These are phyloP conservation scores for Cynanchum wilfordii DNA, from an alignment of 257 asterid species.

Conservation along the genomic window DNA sequence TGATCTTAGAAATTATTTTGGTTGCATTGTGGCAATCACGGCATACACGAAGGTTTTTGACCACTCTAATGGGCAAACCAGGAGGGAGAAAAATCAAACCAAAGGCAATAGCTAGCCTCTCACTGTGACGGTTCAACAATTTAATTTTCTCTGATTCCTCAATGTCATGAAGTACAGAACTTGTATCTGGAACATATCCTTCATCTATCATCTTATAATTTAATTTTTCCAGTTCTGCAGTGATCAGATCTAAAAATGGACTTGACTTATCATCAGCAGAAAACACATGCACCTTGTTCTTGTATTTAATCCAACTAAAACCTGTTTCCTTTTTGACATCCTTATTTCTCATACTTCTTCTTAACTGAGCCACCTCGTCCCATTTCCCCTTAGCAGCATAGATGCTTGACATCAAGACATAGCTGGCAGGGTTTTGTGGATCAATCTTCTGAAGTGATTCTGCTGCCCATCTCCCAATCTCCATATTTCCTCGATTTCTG, in stretches of 20 bases:
- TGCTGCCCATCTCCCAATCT: conserved; percentile 46
- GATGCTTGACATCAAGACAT: conserved; percentile 38
- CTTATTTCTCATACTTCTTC: conserved; percentile 42
- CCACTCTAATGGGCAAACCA: conserved; percentile 34
- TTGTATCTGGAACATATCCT: conserved; percentile 38
- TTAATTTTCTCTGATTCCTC: conserved; percentile 34
- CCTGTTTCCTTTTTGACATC: conserved; percentile 43
- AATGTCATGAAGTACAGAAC: conserved; percentile 38
- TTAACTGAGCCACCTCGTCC: conserved; percentile 42
- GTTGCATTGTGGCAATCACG: conserved; percentile 45
- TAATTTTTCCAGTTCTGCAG: conserved; percentile 44
- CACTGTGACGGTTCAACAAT: conserved; percentile 37
- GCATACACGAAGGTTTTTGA: conserved; percentile 43
- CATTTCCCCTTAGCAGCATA: conserved; percentile 38
- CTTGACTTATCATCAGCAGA: conserved; percentile 44
- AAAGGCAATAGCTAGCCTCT: conserved; percentile 50
- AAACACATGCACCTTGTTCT: conserved; percentile 38
- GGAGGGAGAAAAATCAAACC: conserved; percentile 36
- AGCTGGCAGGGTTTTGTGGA: conserved; percentile 38
- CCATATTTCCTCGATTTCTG: conserved; percentile 34
- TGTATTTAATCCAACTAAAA: conserved; percentile 46
- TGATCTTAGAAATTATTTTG: conserved; percentile 42
- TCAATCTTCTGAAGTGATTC: conserved; percentile 35
- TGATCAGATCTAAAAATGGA: conserved; percentile 40
- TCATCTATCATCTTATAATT: conserved; percentile 38